Conservation (phyloP, 2,329 filamentous ascomycete species). For the Aspergillus oerlinghausenensis region DNA sequence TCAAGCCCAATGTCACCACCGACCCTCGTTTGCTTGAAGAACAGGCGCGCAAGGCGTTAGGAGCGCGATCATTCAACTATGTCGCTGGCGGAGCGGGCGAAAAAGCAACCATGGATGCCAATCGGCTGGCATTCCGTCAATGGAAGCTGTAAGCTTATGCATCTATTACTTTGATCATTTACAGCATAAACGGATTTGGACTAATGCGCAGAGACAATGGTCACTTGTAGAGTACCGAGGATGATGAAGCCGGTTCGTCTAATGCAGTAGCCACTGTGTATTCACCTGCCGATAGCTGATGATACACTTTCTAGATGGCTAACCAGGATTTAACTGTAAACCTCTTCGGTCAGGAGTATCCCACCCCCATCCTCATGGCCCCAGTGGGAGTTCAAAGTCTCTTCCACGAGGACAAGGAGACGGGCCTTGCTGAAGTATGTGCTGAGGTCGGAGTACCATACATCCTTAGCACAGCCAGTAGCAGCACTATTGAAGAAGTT, state of each 20-base stretch:
- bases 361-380: slow-evolving; percentile 57
- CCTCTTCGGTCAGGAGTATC: slow-evolving; percentile 48
- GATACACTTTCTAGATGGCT: slow-evolving; percentile 21
- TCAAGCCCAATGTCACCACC: slow-evolving; percentile 53
- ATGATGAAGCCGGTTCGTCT: slow-evolving; percentile 39
- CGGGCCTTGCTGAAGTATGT: slow-evolving; percentile 60
- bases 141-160: slow-evolving; percentile 38
- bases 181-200: not conserved
- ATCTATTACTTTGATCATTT: not conserved
- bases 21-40: slow-evolving; percentile 55
- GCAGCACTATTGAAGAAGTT: slow-evolving; percentile 62
- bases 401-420: slow-evolving; percentile 62
- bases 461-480: slow-evolving; percentile 62
- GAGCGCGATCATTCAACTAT: slow-evolving; percentile 53
- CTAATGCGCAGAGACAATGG: slow-evolving; percentile 3
- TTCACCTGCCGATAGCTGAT: not conserved
- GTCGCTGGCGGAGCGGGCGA: slow-evolving; percentile 60
- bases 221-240: slow-evolving; percentile 45
- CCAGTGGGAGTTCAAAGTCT: slow-evolving; percentile 67
- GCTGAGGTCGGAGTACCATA: slow-evolving; percentile 59
- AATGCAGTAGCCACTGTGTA: not conserved
- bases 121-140: slow-evolving; percentile 53
- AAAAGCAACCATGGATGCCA: slow-evolving; percentile 57
- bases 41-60: slow-evolving; percentile 49
- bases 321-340: slow-evolving; percentile 47